Percentiles rank a stretch among this genome's conserved stretches.
Evolutionary conservation across 495 filamentous ascomycete genomes (phyloP).

Genomic region (Neurospora intermedia): DNA sequence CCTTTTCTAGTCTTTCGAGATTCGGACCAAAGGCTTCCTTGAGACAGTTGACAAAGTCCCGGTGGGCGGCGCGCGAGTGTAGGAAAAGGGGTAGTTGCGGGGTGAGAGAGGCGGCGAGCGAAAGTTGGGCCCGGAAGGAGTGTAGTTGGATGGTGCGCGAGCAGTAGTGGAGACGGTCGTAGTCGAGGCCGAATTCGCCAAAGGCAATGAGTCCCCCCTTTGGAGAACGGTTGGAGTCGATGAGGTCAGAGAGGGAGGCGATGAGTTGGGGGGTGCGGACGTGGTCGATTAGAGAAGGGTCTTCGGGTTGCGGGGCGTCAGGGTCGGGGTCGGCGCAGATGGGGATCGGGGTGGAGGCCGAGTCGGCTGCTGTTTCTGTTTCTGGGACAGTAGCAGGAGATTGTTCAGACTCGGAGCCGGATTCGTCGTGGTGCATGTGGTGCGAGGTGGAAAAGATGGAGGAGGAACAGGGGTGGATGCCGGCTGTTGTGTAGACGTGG

Average conservation of each 20-base stretch:
- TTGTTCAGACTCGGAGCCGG: conserved; percentile 16
- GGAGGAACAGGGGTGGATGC: conserved; percentile 82
- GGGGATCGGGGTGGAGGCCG: background rate
- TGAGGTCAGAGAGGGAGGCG: conserved; percentile 47
- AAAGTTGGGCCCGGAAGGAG: conserved; percentile 72
- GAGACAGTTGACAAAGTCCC: conserved; percentile 64
- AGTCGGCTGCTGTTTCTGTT: conserved; percentile 4
- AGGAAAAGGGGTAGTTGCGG: conserved; percentile 81
- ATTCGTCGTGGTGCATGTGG: conserved; percentile 38
- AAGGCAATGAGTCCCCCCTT: conserved; percentile 57
- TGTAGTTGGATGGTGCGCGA: conserved; percentile 66
- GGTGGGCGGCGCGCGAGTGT: conserved; percentile 74
- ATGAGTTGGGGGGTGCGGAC: conserved; percentile 37
- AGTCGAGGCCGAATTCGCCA: conserved; percentile 93
- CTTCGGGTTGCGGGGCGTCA: conserved; percentile 27
- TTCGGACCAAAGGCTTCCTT: conserved; percentile 31
- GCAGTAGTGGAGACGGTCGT: conserved; percentile 77
- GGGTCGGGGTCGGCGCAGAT: conserved; percentile 28
- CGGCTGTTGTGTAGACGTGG: conserved; percentile 73
- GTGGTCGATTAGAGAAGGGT: conserved; percentile 23
- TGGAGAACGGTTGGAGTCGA: conserved; percentile 16
- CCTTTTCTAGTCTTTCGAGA: conserved; percentile 50
- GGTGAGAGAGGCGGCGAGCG: conserved; percentile 53
- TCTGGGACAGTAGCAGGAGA: background rate
- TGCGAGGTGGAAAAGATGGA: conserved; percentile 54